Conservation (phyloP, 164 flowering plant genomes). For the Saururus chinensis region DNA sequence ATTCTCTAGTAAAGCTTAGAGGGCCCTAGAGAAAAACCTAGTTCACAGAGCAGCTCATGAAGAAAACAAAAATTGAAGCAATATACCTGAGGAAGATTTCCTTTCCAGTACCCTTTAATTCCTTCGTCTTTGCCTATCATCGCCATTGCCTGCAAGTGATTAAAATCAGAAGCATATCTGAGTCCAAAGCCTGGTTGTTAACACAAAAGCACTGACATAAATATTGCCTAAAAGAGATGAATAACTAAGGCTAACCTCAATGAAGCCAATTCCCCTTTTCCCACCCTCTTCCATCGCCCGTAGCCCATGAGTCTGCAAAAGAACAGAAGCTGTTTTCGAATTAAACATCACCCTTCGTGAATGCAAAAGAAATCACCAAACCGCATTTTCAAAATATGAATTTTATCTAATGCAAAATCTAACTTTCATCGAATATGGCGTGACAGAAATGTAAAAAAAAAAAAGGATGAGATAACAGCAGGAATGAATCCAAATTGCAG, state of each 20-base stretch:
- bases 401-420: background rate
- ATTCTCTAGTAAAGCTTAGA: too few species aligned
- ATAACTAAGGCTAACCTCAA: constrained; percentile 44
- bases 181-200: background rate
- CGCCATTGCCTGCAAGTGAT: constrained; percentile 43
- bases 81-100: constrained; percentile 92
- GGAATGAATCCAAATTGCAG: too few species aligned
- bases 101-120: constrained; percentile 94
- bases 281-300: constrained; percentile 66
- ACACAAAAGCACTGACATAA: background rate
- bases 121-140: constrained; percentile 83
- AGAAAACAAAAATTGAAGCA: background rate
- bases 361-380: too few species aligned
- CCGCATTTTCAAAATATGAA: background rate
- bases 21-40: too few species aligned
- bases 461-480: too few species aligned
- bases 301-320: constrained; percentile 75
- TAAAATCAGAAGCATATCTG: background rate
- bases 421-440: background rate
- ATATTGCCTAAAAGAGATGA: too few species aligned
- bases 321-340: background rate
- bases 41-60: background rate
- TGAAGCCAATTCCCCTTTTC: constrained; percentile 75
- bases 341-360: too few species aligned
- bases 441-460: too few species aligned